Conservation (phyloP, 1,139 yeast genomes). For the Suhomyces maxii region DNA sequence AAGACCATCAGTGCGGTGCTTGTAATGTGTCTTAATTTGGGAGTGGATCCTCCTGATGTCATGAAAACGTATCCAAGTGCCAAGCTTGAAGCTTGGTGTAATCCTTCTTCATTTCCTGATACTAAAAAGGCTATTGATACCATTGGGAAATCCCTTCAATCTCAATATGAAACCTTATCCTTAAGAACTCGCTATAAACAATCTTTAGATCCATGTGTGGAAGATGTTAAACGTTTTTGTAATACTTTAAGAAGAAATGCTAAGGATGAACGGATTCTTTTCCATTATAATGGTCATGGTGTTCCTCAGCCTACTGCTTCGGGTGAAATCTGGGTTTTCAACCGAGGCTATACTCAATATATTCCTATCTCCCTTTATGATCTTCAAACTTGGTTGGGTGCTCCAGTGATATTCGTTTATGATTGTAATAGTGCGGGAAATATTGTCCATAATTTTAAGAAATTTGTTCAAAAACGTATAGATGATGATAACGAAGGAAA, state of each 20-base stretch:
- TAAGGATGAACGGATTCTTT: conserved; percentile 83
- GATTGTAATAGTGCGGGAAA: conserved; percentile 97
- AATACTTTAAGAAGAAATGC: conserved; percentile 86
- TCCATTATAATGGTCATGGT: conserved; percentile 98
- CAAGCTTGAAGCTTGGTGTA: conserved; percentile 89
- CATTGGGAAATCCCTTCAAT: conserved; percentile 83
- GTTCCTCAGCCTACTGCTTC: conserved; percentile 96
- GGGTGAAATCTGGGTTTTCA: conserved; percentile 99
- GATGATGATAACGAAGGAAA: conserved; percentile 81
- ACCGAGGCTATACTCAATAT: conserved; percentile 94
- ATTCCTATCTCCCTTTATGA: conserved; percentile 94
- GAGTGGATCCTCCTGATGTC: conserved; percentile 97
- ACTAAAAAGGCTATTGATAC: conserved; percentile 90
- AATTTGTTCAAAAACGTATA: conserved; percentile 86
- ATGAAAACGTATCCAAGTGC: conserved; percentile 95
- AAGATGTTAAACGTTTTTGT: conserved; percentile 91
- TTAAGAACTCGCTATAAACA: conserved; percentile 88
- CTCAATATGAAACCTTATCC: conserved; percentile 87
- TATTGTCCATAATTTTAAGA: conserved; percentile 84
- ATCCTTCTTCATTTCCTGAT: conserved; percentile 80
- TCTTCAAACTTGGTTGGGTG: conserved; percentile 95
- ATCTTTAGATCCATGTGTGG: conserved; percentile 91
- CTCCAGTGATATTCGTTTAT: conserved; percentile 92
- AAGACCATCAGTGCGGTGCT: conserved; percentile 95
- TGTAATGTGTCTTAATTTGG: conserved; percentile 84